Conservation (phyloP, 2,329 filamentous ascomycete genomes). For the Neofusicoccum kwambonambiense region DNA sequence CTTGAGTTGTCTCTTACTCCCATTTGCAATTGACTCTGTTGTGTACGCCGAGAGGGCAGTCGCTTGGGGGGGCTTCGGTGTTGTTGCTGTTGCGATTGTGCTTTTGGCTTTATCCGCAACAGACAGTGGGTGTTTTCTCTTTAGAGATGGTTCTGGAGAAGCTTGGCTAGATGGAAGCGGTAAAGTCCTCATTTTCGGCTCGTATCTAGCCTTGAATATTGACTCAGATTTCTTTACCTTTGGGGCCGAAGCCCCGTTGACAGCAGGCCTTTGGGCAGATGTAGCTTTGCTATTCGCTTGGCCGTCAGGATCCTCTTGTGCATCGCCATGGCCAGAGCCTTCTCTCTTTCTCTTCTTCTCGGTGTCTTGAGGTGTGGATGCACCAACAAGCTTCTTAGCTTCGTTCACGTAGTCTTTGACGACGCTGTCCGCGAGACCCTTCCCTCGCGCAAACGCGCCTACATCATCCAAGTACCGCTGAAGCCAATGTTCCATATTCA, state of each 20-base stretch:
- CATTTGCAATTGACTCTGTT: too few relatives aligned
- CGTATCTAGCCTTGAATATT: too few relatives aligned
- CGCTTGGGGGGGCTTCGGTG: too few relatives aligned
- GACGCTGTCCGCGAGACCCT: neutral
- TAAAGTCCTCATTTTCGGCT: too few relatives aligned
- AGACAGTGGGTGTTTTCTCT: neutral
- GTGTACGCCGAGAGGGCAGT: too few relatives aligned
- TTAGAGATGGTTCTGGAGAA: neutral
- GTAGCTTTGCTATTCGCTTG: neutral
- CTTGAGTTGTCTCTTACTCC: neutral
- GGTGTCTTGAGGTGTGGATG: neutral
- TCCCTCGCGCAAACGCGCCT: neutral
- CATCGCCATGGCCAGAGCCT: neutral
- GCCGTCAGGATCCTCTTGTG: neutral
- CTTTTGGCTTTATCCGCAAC: neutral
- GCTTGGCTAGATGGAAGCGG: neutral
- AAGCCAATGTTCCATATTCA: neutral
- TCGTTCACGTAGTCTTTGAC: neutral
- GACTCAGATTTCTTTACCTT: too few relatives aligned
- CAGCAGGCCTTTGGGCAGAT: neutral
- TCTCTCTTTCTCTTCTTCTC: constrained; percentile 8
- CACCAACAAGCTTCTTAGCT: neutral
- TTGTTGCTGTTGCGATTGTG: neutral
- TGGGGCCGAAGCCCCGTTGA: too few relatives aligned
- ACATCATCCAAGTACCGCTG: neutral